These are phyloP conservation scores for Amanita jacksonii DNA, from an alignment of 768 basidiomycete genomes.

Conservation along the genomic window DNA sequence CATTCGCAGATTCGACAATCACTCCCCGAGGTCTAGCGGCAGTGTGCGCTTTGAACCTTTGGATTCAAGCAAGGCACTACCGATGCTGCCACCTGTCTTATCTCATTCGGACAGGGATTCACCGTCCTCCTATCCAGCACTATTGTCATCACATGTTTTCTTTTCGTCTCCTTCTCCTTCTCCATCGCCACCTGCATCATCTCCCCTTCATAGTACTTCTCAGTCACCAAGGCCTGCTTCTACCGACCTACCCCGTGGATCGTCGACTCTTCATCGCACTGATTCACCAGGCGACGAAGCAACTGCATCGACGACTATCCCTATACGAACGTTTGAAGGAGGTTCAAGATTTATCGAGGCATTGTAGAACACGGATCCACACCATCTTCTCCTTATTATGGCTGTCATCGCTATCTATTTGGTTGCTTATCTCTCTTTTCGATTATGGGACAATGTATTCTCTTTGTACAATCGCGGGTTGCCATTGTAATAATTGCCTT, in stretches of 20 bases:
- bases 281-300: constrained; percentile 10
- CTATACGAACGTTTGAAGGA: constrained; percentile 30
- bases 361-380: constrained; percentile 15
- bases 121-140: constrained; percentile 15
- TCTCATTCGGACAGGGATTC: constrained; percentile 16
- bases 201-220: constrained; percentile 13
- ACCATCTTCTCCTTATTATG: too few species aligned
- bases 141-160: constrained; percentile 17
- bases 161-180: constrained; percentile 21
- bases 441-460: too few species aligned
- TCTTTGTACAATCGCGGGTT: too few species aligned
- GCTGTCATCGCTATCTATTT: too few species aligned
- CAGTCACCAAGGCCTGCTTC: constrained; percentile 15
- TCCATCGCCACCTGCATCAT: constrained; percentile 19
- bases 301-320: constrained; percentile 13
- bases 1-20: constrained; percentile 17
- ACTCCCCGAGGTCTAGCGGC: constrained; percentile 17
- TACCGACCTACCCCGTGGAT: constrained; percentile 8
- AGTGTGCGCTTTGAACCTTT: constrained; percentile 21
- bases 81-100: constrained; percentile 2
- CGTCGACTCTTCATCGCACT: not conserved
- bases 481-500: too few species aligned
- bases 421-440: too few species aligned
- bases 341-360: constrained; percentile 42
- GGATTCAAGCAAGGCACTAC: constrained; percentile 11